A percentile compares a stretch with the other conserved stretches of the same genome.
phyloP scores from a whole-genome alignment of 768 basidiomycete genomes.

The Albatrellus ellisii region DNA sequence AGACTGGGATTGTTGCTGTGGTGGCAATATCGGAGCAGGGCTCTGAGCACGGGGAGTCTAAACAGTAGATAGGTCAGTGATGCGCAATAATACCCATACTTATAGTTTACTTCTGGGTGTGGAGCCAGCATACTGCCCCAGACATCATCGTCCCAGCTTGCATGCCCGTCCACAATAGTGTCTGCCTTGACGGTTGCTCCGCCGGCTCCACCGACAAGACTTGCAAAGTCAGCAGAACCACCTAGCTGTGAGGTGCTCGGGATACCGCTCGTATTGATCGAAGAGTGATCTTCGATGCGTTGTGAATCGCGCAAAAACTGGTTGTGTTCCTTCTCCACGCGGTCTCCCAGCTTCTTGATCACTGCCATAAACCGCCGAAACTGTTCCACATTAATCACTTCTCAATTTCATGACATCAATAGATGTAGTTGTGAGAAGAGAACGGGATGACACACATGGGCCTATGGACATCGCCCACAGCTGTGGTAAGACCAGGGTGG shows the following conservation, averaged over 20 bases:
- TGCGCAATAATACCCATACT: not conserved
- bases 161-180: conserved; percentile 23
- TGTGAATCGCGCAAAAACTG: conserved; percentile 91
- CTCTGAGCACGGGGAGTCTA: not conserved
- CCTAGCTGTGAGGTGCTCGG: conserved; percentile 21
- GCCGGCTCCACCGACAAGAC: conserved; percentile 54
- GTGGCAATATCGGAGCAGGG: not conserved
- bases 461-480: conserved; percentile 96
- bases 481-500: conserved; percentile 46
- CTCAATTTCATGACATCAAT: not conserved
- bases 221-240: conserved; percentile 75
- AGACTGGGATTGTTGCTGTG: conserved; percentile 14
- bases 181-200: conserved; percentile 34
- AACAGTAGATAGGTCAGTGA: not conserved
- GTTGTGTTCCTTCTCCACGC: conserved; percentile 87
- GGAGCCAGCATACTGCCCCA: conserved; percentile 68
- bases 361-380: conserved; percentile 89
- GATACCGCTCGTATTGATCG: conserved; percentile 27
- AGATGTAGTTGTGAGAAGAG: conserved; percentile 4
- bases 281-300: conserved; percentile 70
- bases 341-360: conserved; percentile 61
- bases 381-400: conserved; percentile 74
- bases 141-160: conserved; percentile 69
- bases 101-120: conserved; percentile 20
- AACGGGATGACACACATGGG: conserved; percentile 43